Base-by-base conservation (phyloP, 2,329 filamentous ascomycete species). In the Penicillium sp. region DNA sequence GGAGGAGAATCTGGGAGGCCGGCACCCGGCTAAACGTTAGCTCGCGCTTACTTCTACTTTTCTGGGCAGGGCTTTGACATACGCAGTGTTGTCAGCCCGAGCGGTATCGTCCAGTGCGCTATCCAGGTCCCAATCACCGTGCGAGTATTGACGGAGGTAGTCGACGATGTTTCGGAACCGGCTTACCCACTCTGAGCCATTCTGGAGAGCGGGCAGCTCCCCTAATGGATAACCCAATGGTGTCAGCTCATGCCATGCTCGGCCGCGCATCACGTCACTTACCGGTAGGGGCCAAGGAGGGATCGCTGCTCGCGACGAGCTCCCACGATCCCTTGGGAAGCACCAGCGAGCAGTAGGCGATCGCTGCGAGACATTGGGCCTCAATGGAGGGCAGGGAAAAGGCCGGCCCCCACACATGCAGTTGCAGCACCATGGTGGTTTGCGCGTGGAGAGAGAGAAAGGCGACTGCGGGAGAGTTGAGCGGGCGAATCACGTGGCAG, bases 361-460 rank as follows among this genome's bases (percentile, higher is more conserved):
- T 81, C 29, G 84, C 76, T 18, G 90, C 90, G 45, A 94, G 79
- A 62, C 90, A 97, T 72, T 94, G 87, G 31, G 91, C 76, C 59
- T 97, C 90, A 57, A 97, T 85, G 29, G 93, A 97, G 10, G 91
- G 84, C 30, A 96, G 79, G 27, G 82, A 83, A 64, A 95, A 94
- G 27, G 87, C 90, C 39, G 88, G 83, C 34, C 90, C 90, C 84
- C 90, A 94, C 59, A 95, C 78, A 68, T 95, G 86, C 45, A 98
- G 79, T 69, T 91, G 80, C 33, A 88, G 69, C 48, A 80, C 73
- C 73, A 77, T 78, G 40, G 43, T 53, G 41, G 45, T 44, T 55
- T 59, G 46, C 44, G 39, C 42, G 28, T 51, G 41, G 38, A 36
- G 19, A 46, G 34, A 33, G 35, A 36, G 25, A 40, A 36, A 23